These are phyloP conservation scores for Lactarius vividus DNA, from an alignment of 768 basidiomycete genomes.

Conservation along the genomic window DNA sequence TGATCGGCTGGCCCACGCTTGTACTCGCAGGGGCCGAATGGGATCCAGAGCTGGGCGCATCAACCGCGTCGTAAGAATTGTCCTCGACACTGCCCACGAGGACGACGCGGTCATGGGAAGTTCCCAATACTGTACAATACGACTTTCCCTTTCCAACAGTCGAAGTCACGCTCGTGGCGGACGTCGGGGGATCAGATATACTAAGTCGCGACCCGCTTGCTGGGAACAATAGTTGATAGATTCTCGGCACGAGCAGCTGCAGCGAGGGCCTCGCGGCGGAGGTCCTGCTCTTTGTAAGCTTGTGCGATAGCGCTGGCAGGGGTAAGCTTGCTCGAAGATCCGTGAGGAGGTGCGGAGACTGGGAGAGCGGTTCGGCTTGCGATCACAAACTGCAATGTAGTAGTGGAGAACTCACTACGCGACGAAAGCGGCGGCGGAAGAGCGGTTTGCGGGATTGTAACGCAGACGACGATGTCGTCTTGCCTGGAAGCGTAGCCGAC, in stretches of 20 bases:
- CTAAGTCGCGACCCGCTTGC: background rate
- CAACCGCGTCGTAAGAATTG: background rate
- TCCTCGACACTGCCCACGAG: conserved; percentile 17
- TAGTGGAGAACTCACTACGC: conserved; percentile 7
- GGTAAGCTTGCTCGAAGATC: conserved; percentile 24
- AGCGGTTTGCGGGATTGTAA: conserved; percentile 1
- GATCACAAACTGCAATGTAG: conserved; percentile 14
- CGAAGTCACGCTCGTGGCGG: background rate
- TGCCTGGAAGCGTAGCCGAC: background rate
- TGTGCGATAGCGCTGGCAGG: conserved; percentile 27
- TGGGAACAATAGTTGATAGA: conserved; percentile 3
- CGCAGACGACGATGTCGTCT: conserved; percentile 8
- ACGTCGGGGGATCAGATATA: background rate
- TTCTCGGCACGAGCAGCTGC: conserved; percentile 16
- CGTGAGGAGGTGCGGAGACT: conserved; percentile 1
- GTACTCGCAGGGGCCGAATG: background rate
- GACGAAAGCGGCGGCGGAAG: conserved; percentile 2
- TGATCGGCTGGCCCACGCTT: conserved; percentile 1
- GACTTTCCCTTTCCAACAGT: background rate
- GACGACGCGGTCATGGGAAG: conserved; percentile 14
- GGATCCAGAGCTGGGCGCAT: background rate
- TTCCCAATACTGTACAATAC: conserved; percentile 4
- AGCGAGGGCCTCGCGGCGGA: conserved; percentile 25
- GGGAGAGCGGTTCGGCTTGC: conserved; percentile 8
- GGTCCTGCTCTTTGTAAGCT: conserved; percentile 27